Percentiles rank a stretch among this genome's conserved stretches.
Evolutionary conservation across 192 early-diverging fungal species (phyloP).

Genomic region (Linnemannia schmuckeri): DNA sequence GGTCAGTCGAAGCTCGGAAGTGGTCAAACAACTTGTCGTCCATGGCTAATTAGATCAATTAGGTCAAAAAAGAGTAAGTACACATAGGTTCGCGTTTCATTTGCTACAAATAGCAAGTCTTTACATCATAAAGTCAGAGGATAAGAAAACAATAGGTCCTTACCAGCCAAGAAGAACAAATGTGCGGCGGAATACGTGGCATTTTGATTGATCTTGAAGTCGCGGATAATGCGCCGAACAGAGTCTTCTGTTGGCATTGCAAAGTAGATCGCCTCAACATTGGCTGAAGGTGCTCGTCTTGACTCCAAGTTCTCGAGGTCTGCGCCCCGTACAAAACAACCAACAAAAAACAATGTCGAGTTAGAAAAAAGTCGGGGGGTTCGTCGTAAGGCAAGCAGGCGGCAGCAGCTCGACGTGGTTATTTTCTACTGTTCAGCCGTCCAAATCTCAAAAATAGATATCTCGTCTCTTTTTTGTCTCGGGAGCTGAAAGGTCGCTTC

Average conservation of each 20-base stretch:
- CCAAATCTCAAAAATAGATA: background rate
- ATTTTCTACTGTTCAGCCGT: background rate
- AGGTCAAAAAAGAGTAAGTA: background rate
- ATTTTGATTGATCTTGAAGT: slow-evolving; percentile 60
- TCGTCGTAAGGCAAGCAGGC: background rate
- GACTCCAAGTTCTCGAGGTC: slow-evolving; percentile 72
- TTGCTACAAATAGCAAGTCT: too few relatives aligned
- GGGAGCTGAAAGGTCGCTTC: background rate
- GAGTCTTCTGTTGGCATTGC: slow-evolving; percentile 71
- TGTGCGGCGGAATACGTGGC: slow-evolving; percentile 74
- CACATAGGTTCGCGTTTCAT: too few relatives aligned
- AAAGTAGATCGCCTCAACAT: slow-evolving; percentile 74
- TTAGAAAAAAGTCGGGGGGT: background rate
- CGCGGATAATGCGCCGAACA: slow-evolving; percentile 69
- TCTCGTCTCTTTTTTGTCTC: background rate
- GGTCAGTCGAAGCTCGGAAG: slow-evolving; percentile 68
- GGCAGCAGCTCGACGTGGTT: too few relatives aligned
- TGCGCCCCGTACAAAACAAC: background rate
- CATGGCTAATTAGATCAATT: slow-evolving; percentile 37
- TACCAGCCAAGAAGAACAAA: slow-evolving; percentile 71
- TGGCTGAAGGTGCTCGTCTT: slow-evolving; percentile 66
- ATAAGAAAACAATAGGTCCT: background rate
- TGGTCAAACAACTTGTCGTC: slow-evolving; percentile 73
- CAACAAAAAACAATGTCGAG: background rate
- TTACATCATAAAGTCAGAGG: background rate